Percentiles rank a stretch among this genome's conserved stretches.
Evolutionary conservation across 2,329 filamentous ascomycete species (phyloP).

Genomic region (Calonectria hongkongensis): DNA sequence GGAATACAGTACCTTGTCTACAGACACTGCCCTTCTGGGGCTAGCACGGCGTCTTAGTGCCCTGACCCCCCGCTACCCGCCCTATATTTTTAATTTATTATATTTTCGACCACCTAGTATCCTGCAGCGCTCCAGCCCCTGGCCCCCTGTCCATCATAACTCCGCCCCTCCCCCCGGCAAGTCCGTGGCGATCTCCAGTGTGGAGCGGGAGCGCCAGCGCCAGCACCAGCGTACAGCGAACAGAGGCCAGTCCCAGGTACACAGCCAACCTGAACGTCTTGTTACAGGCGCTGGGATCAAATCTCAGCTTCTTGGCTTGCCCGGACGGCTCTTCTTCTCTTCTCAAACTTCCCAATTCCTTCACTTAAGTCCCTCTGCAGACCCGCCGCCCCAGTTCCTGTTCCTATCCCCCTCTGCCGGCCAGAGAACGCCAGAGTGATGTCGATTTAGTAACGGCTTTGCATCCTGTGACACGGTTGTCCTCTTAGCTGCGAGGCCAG

Average conservation of each 20-base stretch:
- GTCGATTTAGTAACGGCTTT: constrained; percentile 50
- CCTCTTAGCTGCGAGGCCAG: constrained; percentile 23
- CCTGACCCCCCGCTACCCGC: constrained; percentile 17
- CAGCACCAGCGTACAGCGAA: constrained; percentile 33
- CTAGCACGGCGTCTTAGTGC: constrained; percentile 17
- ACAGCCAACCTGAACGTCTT: constrained; percentile 45
- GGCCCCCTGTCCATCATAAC: constrained; percentile 47
- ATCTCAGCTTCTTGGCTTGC: constrained; percentile 34
- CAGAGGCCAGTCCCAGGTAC: constrained; percentile 45
- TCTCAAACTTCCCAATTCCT: constrained; percentile 36
- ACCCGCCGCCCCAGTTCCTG: constrained; percentile 30
- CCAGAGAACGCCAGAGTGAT: constrained; percentile 55
- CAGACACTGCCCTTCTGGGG: constrained; percentile 31
- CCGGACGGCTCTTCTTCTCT: constrained; percentile 26
- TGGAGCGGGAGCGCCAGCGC: constrained; percentile 48
- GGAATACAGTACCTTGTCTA: constrained; percentile 20
- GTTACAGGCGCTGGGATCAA: constrained; percentile 39
- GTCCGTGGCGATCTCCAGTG: constrained; percentile 53
- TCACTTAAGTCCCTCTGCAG: constrained; percentile 21
- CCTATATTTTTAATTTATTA: constrained; percentile 26
- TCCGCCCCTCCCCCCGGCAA: constrained; percentile 48
- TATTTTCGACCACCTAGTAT: constrained; percentile 6
- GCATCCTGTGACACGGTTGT: constrained; percentile 51
- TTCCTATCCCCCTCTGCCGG: constrained; percentile 52
- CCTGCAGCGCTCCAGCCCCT: constrained; percentile 35